Evolutionary conservation across 2,329 filamentous ascomycete genomes (phyloP).

Genomic region (Monosporascus sp.): DNA sequence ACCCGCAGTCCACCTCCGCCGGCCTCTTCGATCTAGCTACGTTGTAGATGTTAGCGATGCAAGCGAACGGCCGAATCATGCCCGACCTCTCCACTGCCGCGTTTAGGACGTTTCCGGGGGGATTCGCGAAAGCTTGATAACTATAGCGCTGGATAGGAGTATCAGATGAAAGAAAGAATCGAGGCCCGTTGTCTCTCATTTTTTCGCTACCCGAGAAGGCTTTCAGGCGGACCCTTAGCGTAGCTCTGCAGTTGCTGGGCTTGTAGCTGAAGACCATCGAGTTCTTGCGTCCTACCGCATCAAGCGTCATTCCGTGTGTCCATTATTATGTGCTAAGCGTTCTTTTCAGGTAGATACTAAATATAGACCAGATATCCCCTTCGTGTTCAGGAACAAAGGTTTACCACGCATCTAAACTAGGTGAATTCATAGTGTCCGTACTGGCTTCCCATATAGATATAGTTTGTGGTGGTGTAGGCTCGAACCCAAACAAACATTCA

Average conservation of each 20-base stretch:
- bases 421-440: not conserved
- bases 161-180: not conserved
- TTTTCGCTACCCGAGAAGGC: no score
- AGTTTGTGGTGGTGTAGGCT: no score
- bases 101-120: not conserved
- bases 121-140: not conserved
- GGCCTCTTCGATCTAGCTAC: not conserved
- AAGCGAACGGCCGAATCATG: not conserved
- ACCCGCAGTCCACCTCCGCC: not conserved
- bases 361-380: not conserved
- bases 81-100: not conserved
- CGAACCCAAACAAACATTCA: no score
- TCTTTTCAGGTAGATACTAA: not conserved
- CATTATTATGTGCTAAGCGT: not conserved
- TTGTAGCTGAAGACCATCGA: not conserved
- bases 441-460: no score
- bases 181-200: not conserved
- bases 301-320: not conserved
- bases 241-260: not conserved
- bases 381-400: no score
- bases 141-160: not conserved
- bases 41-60: not conserved
- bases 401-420: not conserved
- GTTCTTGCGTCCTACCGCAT: not conserved
- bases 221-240: no score